Evolutionary conservation across 2,329 filamentous ascomycete genomes (phyloP), one percentile per base, ranked within the genome.

Genomic region (Botrytis sinoallii): DNA sequence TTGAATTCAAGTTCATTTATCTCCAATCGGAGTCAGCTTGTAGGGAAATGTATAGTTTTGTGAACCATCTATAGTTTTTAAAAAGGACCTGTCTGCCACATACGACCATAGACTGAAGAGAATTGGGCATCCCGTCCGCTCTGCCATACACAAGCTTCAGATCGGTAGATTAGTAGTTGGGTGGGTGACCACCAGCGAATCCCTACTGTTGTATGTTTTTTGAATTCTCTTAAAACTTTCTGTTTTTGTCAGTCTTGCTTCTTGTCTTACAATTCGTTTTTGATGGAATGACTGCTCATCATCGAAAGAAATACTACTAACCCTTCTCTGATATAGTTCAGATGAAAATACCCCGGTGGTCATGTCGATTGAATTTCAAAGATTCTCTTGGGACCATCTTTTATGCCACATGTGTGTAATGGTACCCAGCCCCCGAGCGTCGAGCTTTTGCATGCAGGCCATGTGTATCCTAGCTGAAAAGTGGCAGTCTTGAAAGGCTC

Each of bases 41-140:
- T 29, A 1, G 2, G 3, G 29, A 1, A 29, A 8, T 14, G 6
- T 57, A 1, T 1, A n/a, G 25, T n/a, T 7, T 18, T 57, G n/a
- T 18, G 18, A 55, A 29, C 7, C 14, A 57, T 57, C 8, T 8
- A 18, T 57, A 57, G 5, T 16, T 29, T 57, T 16, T 0, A 57
- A 55, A 57, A 8, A 16, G 6, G 9, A 0, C 6, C 0, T 0
- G 0, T 8, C 14, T 18, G 1, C 1, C n/a, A 57, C 52, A 57
- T 57, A 57, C 52, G 52, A 57, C n/a, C 52, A 57, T 18, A 57
- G 52, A 57, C 52, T 57, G 52, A 57, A 14, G 52, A 57, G 16
- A 8, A 3, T 57, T 18, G 52, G 52, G 52, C 52, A 57, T 57
- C 52, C 52, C 52, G 52, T 57, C 52, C 52, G 52, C 52, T 57